Evolutionary conservation across 2,329 filamentous ascomycete species (phyloP).

Genomic region (Didymella sp.): DNA sequence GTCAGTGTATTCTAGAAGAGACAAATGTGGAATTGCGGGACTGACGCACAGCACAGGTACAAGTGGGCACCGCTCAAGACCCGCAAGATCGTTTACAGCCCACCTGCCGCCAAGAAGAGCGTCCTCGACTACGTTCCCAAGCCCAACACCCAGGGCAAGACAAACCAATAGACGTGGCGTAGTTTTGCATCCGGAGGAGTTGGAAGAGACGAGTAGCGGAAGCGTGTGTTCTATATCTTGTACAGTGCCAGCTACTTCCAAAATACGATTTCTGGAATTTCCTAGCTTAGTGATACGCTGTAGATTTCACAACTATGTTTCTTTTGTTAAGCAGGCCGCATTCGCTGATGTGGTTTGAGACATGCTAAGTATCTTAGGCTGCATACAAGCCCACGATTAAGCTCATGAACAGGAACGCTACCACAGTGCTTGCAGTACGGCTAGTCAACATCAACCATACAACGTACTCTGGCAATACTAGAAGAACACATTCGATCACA

Average conservation of each 20-base stretch:
- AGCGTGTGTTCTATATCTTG: slow-evolving; percentile 50
- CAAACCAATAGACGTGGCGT: slow-evolving; percentile 38
- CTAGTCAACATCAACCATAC: not conserved
- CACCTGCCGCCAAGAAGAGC: slow-evolving; percentile 59
- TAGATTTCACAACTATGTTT: slow-evolving; percentile 28
- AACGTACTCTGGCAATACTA: not conserved
- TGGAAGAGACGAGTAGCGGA: slow-evolving; percentile 30
- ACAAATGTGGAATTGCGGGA: not conserved
- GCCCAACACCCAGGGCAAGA: slow-evolving; percentile 42
- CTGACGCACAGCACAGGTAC: slow-evolving; percentile 64
- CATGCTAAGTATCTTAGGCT: not conserved
- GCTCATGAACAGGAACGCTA: not conserved
- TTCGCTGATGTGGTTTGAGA: slow-evolving; percentile 16
- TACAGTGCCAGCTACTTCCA: slow-evolving; percentile 50
- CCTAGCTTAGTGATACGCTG: slow-evolving; percentile 34
- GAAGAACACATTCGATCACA: not conserved
- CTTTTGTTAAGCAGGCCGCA: slow-evolving; percentile 8
- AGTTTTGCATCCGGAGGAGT: slow-evolving; percentile 29
- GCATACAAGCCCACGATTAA: not conserved
- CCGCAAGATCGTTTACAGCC: slow-evolving; percentile 88
- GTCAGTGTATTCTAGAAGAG: slow-evolving; percentile 46
- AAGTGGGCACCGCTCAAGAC: slow-evolving; percentile 98
- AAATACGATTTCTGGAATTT: slow-evolving; percentile 44
- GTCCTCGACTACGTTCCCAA: slow-evolving; percentile 42
- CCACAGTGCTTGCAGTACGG: not conserved